Evolutionary conservation across 2,329 filamentous ascomycete genomes (phyloP), one percentile per base, ranked within the genome.

Genomic region (Aspergillus felis): DNA sequence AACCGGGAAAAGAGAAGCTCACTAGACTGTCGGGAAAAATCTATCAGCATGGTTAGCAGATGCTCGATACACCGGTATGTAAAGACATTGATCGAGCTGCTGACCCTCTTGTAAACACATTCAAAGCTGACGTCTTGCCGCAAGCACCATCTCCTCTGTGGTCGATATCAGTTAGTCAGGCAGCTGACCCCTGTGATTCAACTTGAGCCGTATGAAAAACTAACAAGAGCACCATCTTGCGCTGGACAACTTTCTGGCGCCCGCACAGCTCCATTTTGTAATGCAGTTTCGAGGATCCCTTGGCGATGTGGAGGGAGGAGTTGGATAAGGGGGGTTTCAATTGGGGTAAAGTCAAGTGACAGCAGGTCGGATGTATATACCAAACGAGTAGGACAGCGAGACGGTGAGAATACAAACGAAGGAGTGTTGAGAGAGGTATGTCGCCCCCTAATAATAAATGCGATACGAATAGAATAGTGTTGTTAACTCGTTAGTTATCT

Each of bases 41-140:
- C 91, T 93, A 68, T 27, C 22, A 20, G 8, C 35, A 12, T 35
- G 7, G 42, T 71, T 64, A 71, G 68, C 57, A 49, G 50, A 53
- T 24, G 22, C 50, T 48, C 47, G 27, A 29, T 22, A 32, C 29
- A 48, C 22, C 20, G 44, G 48, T 53, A 53, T 48, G 53, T 48
- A 53, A 51, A 50, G 50, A 42, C 48, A 59, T 46, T 44, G 54
- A 50, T 57, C 56, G 54, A 54, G 48, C 51, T 57, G 59, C 86
- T 68, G 80, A 95, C 89, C 93, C 93, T 89, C 93, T 87, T 66
- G 94, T 99, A 79, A 99, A 99, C 75, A 99, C 94, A 75, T 99
- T 99, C 69, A 99, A 80, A 71, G 97, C 79, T 64, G 92, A 97
- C 55, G 94, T 99, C 83, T 99, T 99, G 73, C 93, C 93, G 77